Evolutionary conservation across 805 yeast genomes (phyloP).

Genomic region (Ogataea trehaloabstinens): DNA sequence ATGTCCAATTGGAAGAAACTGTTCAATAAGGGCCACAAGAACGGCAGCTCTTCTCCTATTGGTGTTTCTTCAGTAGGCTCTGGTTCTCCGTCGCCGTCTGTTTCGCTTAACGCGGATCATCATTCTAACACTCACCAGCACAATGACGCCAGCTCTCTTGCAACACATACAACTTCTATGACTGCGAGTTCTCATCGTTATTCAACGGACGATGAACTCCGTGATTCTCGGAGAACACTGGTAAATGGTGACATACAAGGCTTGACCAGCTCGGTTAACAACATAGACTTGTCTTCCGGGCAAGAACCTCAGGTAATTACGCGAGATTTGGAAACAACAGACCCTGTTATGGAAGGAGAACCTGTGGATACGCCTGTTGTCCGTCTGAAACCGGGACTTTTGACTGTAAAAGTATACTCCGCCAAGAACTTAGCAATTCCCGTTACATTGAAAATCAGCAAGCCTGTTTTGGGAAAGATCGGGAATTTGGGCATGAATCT

Average conservation of each 20-base stretch:
- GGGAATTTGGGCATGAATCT: conserved; percentile 52
- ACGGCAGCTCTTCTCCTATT: conserved; percentile 8
- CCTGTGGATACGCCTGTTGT: neutral
- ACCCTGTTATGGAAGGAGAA: conserved; percentile 28
- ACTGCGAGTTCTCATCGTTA: conserved; percentile 3
- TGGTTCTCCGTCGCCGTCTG: conserved; percentile 10
- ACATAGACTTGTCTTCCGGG: conserved; percentile 9
- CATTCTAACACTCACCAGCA: neutral
- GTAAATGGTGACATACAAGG: conserved; percentile 17
- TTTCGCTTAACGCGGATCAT: conserved; percentile 4
- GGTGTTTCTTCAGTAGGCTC: conserved; percentile 14
- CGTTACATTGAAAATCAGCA: conserved; percentile 62
- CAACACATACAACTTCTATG: conserved; percentile 7
- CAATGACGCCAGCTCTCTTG: conserved; percentile 11
- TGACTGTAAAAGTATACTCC: conserved; percentile 74
- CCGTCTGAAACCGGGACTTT: conserved; percentile 57
- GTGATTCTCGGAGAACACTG: conserved; percentile 23
- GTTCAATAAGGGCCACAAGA: conserved; percentile 23
- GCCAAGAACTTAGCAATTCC: conserved; percentile 71
- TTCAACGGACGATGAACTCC: conserved; percentile 14
- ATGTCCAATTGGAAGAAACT: conserved; percentile 35
- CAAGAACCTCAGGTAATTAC: conserved; percentile 22
- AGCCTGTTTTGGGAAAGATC: conserved; percentile 60
- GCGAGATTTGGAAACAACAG: conserved; percentile 29
- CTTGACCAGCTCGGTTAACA: conserved; percentile 13